Evolutionary conservation across 169 alveolate species (phyloP).

Genomic region (Plasmodium malariae): DNA sequence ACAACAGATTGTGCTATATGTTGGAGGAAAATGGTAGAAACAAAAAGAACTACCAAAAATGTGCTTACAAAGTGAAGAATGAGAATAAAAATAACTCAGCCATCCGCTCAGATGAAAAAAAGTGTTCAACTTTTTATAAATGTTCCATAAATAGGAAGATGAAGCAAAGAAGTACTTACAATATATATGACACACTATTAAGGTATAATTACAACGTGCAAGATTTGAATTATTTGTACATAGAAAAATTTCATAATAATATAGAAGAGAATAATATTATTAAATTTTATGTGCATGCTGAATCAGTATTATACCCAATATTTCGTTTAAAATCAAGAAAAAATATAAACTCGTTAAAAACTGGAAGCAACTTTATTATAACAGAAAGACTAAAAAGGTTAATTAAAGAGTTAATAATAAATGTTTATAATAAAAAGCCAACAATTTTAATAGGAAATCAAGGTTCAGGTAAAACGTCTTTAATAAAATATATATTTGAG

Average conservation of each 20-base stretch:
- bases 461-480: slow-evolving; percentile 74
- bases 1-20: too few species aligned
- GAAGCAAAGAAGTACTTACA: background rate
- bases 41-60: too few species aligned
- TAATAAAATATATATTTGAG: slow-evolving; percentile 56
- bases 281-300: slow-evolving; percentile 15
- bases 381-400: slow-evolving; percentile 28
- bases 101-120: too few species aligned
- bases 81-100: too few species aligned
- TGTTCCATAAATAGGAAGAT: too few species aligned
- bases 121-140: too few species aligned
- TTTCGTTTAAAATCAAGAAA: slow-evolving; percentile 30
- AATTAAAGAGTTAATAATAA: slow-evolving; percentile 22
- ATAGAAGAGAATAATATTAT: slow-evolving; percentile 2
- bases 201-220: slow-evolving; percentile 1
- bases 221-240: slow-evolving; percentile 27
- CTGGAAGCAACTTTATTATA: slow-evolving; percentile 26
- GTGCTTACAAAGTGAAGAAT: too few species aligned
- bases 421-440: slow-evolving; percentile 63
- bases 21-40: too few species aligned
- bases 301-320: slow-evolving; percentile 38
- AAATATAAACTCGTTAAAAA: background rate
- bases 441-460: slow-evolving; percentile 62
- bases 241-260: slow-evolving; percentile 42
- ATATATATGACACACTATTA: slow-evolving; percentile 1